Percentiles rank a stretch among this genome's conserved stretches.
Conservation (phyloP, 2,329 filamentous ascomycete species). For the Chaetomium globosum region DNA sequence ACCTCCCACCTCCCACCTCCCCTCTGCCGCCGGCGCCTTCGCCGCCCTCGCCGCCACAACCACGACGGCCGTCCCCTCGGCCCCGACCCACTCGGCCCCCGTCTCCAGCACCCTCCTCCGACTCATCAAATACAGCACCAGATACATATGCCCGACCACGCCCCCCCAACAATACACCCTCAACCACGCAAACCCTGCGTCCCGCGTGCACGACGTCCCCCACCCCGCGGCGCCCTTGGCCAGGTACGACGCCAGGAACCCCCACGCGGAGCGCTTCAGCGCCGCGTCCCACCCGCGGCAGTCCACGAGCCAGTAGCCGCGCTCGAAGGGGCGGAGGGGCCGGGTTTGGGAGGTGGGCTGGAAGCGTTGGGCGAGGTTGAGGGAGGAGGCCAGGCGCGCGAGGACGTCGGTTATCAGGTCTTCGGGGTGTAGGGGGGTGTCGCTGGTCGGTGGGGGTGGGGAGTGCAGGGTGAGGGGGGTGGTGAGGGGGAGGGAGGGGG, state of each 20-base stretch:
- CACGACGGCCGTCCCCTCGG: slow-evolving; percentile 56
- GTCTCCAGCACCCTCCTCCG: slow-evolving; percentile 61
- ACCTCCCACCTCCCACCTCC: neutral
- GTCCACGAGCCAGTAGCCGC: slow-evolving; percentile 76
- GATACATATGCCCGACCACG: slow-evolving; percentile 70
- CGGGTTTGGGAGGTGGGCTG: slow-evolving; percentile 54
- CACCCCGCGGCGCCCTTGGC: slow-evolving; percentile 63
- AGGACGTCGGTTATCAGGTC: slow-evolving; percentile 62
- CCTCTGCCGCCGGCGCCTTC: neutral
- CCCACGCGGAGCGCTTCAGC: slow-evolving; percentile 61
- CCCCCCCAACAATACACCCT: slow-evolving; percentile 79
- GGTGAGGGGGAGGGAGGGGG: slow-evolving; percentile 26
- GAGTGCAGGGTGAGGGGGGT: slow-evolving; percentile 55
- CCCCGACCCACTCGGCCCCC: slow-evolving; percentile 68
- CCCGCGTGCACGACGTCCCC: slow-evolving; percentile 63
- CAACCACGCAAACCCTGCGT: slow-evolving; percentile 51
- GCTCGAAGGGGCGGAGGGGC: slow-evolving; percentile 61
- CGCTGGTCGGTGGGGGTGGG: slow-evolving; percentile 56
- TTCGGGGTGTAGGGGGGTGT: slow-evolving; percentile 46
- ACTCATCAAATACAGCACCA: slow-evolving; percentile 74
- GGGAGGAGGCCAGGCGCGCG: slow-evolving; percentile 54
- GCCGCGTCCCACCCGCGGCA: slow-evolving; percentile 56
- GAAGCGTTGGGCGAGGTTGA: slow-evolving; percentile 57
- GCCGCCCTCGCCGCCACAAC: slow-evolving; percentile 44
- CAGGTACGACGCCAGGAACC: slow-evolving; percentile 62